Conservation (phyloP, 2,329 filamentous ascomycete species). For the Proliferodiscus dingleyae region DNA sequence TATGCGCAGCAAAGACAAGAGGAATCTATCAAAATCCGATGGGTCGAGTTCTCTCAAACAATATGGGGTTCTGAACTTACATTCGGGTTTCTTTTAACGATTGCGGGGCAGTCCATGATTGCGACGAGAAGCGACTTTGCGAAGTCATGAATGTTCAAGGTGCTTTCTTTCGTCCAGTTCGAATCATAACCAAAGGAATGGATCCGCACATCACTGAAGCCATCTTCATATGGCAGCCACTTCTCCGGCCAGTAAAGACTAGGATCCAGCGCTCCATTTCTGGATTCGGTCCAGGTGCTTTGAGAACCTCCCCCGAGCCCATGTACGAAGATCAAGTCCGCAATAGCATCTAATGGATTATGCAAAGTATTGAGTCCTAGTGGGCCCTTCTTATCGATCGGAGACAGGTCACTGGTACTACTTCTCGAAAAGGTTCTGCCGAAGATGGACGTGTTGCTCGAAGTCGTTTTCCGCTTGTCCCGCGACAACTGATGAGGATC, state of each 20-base stretch:
- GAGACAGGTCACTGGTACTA: too few relatives aligned
- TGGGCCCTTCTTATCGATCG: conserved; percentile 12
- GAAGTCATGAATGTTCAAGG: conserved; percentile 29
- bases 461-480: too few relatives aligned
- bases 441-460: too few relatives aligned
- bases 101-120: too few relatives aligned
- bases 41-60: conserved; percentile 20
- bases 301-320: conserved; percentile 35
- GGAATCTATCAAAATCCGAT: conserved; percentile 30
- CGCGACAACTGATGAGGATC: too few relatives aligned
- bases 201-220: conserved; percentile 31
- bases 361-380: conserved; percentile 14
- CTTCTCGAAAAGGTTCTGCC: too few relatives aligned
- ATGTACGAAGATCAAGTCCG: conserved; percentile 40
- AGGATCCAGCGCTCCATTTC: conserved; percentile 9
- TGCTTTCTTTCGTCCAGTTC: conserved; percentile 22
- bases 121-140: conserved; percentile 23
- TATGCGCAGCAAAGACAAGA: conserved; percentile 42
- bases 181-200: conserved; percentile 35
- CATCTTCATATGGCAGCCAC: conserved; percentile 32
- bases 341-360: conserved; percentile 22
- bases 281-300: conserved; percentile 33
- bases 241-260: conserved; percentile 33
- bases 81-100: too few relatives aligned
- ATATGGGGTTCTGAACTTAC: conserved; percentile 21